phyloP scores from a whole-genome alignment of 176 grass and related monocot species.

The Phoenix roebelenii region DNA sequence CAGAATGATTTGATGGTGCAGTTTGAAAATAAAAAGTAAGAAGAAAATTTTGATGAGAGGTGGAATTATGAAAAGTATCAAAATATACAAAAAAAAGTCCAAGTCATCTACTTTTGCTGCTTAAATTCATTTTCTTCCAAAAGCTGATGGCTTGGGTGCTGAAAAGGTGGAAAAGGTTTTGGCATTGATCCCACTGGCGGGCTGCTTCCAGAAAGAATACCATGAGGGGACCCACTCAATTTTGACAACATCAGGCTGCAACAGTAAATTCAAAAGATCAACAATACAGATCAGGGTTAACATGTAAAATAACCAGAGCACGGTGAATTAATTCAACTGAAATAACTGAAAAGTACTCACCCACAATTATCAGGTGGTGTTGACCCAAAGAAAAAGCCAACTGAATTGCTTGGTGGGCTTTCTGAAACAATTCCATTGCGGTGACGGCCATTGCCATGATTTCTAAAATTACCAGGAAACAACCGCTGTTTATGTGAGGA shows the following conservation, averaged over 20 bases:
- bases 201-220: constrained; percentile 57
- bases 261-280: too few species aligned
- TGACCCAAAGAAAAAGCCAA: constrained; percentile 95
- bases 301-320: too few species aligned
- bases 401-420: constrained; percentile 86
- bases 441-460: constrained; percentile 27
- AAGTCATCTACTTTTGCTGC: constrained; percentile 70
- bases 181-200: constrained; percentile 90
- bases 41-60: neutral
- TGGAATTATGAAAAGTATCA: neutral
- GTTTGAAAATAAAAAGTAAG: constrained; percentile 8
- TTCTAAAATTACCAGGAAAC: constrained; percentile 72
- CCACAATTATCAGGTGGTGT: constrained; percentile 84
- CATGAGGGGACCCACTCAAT: constrained; percentile 64
- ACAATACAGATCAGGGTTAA: too few species aligned
- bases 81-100: neutral
- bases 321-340: neutral
- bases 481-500: constrained; percentile 65
- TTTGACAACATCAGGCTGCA: constrained; percentile 53
- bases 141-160: constrained; percentile 84
- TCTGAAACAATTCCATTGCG: constrained; percentile 59
- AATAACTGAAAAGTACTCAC: constrained; percentile 23
- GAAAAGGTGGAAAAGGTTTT: constrained; percentile 85
- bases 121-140: constrained; percentile 93
- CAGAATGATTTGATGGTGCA: neutral